Evolutionary conservation across 768 basidiomycete genomes (phyloP).

Genomic region (Leccinum sublutescens): DNA sequence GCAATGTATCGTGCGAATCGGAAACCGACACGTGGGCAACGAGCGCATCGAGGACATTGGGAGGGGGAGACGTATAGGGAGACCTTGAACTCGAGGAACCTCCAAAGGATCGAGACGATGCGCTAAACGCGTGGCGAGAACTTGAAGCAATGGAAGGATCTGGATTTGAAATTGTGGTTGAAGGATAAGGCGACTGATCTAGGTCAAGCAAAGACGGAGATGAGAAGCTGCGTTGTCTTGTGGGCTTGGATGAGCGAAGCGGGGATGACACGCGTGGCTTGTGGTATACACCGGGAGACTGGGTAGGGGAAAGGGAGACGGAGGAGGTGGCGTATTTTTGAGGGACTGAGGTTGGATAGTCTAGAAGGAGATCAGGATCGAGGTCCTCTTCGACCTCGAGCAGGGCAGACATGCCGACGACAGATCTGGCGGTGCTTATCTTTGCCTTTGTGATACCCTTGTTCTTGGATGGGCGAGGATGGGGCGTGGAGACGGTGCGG

Average conservation of each 20-base stretch:
- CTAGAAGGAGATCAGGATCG: slow-evolving; percentile 21
- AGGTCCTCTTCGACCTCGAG: slow-evolving; percentile 53
- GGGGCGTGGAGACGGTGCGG: slow-evolving; percentile 11
- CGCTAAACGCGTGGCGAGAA: slow-evolving; percentile 7
- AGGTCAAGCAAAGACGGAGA: slow-evolving; percentile 19
- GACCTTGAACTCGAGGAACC: slow-evolving; percentile 30
- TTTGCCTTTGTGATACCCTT: slow-evolving; percentile 29
- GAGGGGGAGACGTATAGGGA: slow-evolving; percentile 30
- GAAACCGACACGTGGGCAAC: slow-evolving; percentile 32
- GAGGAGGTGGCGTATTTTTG: slow-evolving; percentile 20
- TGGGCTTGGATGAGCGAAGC: slow-evolving; percentile 24
- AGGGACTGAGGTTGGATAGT: slow-evolving; percentile 6
- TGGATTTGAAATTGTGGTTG: not conserved
- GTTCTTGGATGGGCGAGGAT: slow-evolving; percentile 27
- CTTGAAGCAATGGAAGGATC: slow-evolving; percentile 8
- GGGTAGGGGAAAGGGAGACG: slow-evolving; percentile 12
- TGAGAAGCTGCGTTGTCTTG: slow-evolving; percentile 32
- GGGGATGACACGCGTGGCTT: slow-evolving; percentile 25
- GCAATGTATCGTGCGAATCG: slow-evolving; percentile 22
- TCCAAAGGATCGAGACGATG: slow-evolving; percentile 17
- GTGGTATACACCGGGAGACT: slow-evolving; percentile 11
- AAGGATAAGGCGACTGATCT: slow-evolving; percentile 7
- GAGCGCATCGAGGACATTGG: slow-evolving; percentile 32
- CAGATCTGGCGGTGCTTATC: slow-evolving; percentile 40
- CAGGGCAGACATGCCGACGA: slow-evolving; percentile 52